Base-by-base conservation (phyloP, 1,284 basidiomycete genomes). In the Volvariella surrecta region DNA sequence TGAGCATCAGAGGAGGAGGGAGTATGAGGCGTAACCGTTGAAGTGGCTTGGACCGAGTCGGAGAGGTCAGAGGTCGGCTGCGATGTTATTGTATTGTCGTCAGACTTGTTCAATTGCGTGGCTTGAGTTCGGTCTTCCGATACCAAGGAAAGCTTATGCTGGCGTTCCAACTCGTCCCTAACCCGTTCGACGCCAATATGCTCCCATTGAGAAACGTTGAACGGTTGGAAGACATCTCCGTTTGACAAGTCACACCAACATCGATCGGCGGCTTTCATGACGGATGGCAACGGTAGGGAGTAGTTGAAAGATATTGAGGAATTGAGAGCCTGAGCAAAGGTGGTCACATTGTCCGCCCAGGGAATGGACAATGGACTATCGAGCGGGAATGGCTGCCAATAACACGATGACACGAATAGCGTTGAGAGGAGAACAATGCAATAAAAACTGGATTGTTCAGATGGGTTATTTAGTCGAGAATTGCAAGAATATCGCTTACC, bases 351-450 rank as follows among this genome's bases (percentile, higher is more conserved):
- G 34, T 71, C 67, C 4, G 77, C 62, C 78, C 81, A 82, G 2
- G 86, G 79, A 13, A 57, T 58, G 17, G 75, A 70, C 43, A 87
- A 74, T 1, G 72, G 65, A 20, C 71, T 73, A 47, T 79, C 72
- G 34, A 81, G 58, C 9, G 83, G 74, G 38, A 86, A 73, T 15
- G 87, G 82, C 48, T 86, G 82, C 86, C 86, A 88, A 59, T 89
- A 88, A 58, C 87, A 89, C 9, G 86, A 85, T 11, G 86, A 85
- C 49, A 87, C 70, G 58, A 88, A 89, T 42, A 89, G 69, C 11
- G 86, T 82, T 0, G 77, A 71, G 15, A 89, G 74, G 16, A 89
- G 69, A 17, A 87, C 70, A 45, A 89, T 81, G 68, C 86, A 89
- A 59, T 89, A 89, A 56, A 89, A 85, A 54, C 86, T 89, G 47